Conservation (phyloP, 352 stramenopile species). For the Pythium coloratum region DNA sequence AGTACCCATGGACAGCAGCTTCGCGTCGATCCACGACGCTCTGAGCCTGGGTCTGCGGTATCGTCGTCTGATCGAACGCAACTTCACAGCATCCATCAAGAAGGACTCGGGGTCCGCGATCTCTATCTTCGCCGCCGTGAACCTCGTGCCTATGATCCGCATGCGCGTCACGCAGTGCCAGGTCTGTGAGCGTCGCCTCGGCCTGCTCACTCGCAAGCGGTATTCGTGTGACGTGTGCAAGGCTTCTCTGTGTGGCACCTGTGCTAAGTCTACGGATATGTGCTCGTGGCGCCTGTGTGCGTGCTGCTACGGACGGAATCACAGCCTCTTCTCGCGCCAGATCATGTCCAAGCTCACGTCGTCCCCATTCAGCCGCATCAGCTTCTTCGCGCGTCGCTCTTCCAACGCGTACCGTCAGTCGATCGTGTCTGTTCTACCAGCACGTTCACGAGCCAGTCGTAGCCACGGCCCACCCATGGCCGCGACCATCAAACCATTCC, state of each 20-base stretch:
- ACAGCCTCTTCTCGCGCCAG: conserved; percentile 55
- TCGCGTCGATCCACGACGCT: conserved; percentile 62
- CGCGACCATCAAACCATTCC: conserved; percentile 18
- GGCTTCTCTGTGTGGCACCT: conserved; percentile 61
- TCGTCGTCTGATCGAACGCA: conserved; percentile 56
- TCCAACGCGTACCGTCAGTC: conserved; percentile 21
- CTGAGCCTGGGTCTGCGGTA: conserved; percentile 69
- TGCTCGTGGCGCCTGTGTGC: conserved; percentile 61
- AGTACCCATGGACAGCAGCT: conserved; percentile 16
- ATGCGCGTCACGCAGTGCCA: conserved; percentile 57
- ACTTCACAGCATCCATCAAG: conserved; percentile 34
- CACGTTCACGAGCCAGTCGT: conserved; percentile 1
- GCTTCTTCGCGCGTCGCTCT: conserved; percentile 20
- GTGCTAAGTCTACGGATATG: conserved; percentile 60
- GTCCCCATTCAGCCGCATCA: conserved; percentile 34
- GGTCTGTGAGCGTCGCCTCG: conserved; percentile 58
- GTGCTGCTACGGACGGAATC: conserved; percentile 65
- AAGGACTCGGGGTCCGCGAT: conserved; percentile 27
- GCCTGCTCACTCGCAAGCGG: conserved; percentile 62
- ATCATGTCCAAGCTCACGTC: conserved; percentile 53
- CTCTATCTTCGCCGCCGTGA: conserved; percentile 33
- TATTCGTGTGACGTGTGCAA: conserved; percentile 66
- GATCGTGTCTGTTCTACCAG: conserved; percentile 6
- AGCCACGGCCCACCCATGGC: conserved; percentile 18
- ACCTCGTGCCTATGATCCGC: conserved; percentile 30